Evolutionary conservation across 495 filamentous ascomycete species (phyloP).

Genomic region (Penicillium pancosmium): DNA sequence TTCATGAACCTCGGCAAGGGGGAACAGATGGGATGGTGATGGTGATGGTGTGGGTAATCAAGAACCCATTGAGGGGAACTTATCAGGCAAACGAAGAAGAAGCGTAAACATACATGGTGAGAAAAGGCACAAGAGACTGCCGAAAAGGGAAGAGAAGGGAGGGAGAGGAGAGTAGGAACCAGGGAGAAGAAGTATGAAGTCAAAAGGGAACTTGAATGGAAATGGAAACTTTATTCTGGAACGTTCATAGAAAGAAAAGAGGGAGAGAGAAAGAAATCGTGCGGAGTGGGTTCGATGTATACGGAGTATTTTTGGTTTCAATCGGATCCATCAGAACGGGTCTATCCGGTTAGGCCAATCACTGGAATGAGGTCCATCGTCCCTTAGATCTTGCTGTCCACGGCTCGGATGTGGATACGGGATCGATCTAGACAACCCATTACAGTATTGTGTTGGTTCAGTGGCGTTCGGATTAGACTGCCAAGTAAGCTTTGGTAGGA

Average conservation of each 20-base stretch:
- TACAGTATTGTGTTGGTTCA: neutral
- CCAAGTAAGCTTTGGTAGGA: conserved; percentile 3
- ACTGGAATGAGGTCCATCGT: conserved; percentile 13
- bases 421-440: conserved; percentile 27
- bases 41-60: conserved; percentile 8
- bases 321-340: conserved; percentile 38
- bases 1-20: conserved; percentile 3
- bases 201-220: conserved; percentile 8
- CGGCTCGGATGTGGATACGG: conserved; percentile 26
- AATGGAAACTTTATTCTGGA: conserved; percentile 30
- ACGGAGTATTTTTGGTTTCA: conserved; percentile 31
- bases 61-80: conserved; percentile 26
- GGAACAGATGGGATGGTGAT: conserved; percentile 5
- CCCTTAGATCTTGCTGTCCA: conserved; percentile 29
- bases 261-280: conserved; percentile 17
- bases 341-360: conserved; percentile 37
- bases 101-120: conserved; percentile 37
- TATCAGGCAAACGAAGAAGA: conserved; percentile 23
- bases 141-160: conserved; percentile 3
- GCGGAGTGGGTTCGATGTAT: conserved; percentile 25
- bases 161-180: neutral
- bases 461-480: neutral
- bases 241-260: conserved; percentile 24
- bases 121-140: neutral
- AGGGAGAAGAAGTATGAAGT: conserved; percentile 14